Evolutionary conservation across 225 moss, liverwort and hornwort species (phyloP).

Genomic region (Neckera pumila): DNA sequence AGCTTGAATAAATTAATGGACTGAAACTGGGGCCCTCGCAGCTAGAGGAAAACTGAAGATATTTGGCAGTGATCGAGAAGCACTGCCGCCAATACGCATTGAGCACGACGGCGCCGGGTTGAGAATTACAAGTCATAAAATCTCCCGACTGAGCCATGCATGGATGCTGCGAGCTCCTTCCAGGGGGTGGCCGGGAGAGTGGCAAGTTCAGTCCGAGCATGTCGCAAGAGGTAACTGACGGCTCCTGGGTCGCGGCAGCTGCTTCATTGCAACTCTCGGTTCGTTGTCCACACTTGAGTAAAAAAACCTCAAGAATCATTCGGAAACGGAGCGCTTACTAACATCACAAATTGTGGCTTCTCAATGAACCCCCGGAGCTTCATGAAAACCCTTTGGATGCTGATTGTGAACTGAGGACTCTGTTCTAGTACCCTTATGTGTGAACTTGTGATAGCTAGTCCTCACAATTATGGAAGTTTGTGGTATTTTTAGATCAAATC

Average conservation of each 20-base stretch:
- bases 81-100: background rate
- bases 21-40: too few relatives aligned
- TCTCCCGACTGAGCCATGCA: background rate
- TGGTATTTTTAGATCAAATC: background rate
- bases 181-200: too few relatives aligned
- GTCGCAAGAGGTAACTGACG: background rate
- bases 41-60: background rate
- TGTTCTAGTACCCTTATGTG: too few relatives aligned
- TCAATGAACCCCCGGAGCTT: background rate
- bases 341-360: background rate
- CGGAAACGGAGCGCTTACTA: background rate
- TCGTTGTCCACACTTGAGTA: background rate
- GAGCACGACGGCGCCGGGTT: background rate
- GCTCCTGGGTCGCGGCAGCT: background rate
- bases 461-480: too few relatives aligned
- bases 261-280: background rate
- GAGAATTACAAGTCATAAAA: background rate
- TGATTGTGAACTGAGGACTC: too few relatives aligned
- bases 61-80: background rate
- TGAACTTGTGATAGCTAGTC: background rate
- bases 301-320: too few relatives aligned
- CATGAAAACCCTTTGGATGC: background rate
- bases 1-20: background rate
- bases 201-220: background rate
- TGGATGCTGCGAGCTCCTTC: background rate